A percentile compares a stretch with the other conserved stretches of the same genome.
phyloP scores from a whole-genome alignment of 192 early-diverging fungal genomes.

The Globomyces pollinis-pini region DNA sequence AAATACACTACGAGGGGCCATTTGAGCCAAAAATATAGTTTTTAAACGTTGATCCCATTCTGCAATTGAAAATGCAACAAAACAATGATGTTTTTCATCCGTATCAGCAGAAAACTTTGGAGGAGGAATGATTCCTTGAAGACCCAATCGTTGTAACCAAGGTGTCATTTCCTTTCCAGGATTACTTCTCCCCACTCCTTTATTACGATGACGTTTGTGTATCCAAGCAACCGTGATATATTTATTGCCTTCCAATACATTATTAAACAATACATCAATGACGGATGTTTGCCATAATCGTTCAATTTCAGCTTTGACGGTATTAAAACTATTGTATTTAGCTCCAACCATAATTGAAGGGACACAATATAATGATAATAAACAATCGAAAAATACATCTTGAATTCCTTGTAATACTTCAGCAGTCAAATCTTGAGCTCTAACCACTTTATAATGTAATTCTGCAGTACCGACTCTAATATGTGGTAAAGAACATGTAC shows the following conservation, averaged over 20 bases:
- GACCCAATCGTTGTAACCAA: conserved; percentile 26
- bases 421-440: neutral
- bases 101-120: neutral
- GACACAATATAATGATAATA: conserved; percentile 27
- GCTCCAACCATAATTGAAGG: conserved; percentile 19
- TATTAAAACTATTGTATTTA: neutral
- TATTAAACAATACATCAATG: conserved; percentile 20
- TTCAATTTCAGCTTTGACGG: conserved; percentile 23
- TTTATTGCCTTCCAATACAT: conserved; percentile 18
- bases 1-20: conserved; percentile 31
- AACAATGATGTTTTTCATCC: conserved; percentile 13
- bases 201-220: conserved; percentile 36
- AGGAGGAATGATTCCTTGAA: conserved; percentile 28
- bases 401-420: conserved; percentile 22
- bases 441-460: conserved; percentile 23
- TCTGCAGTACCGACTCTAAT: conserved; percentile 31
- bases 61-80: conserved; percentile 27
- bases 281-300: conserved; percentile 26
- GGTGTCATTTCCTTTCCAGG: conserved; percentile 14
- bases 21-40: conserved; percentile 29
- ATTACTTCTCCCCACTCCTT: conserved; percentile 21
- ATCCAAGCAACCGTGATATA: conserved; percentile 42
- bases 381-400: conserved; percentile 38
- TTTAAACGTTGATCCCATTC: conserved; percentile 30
- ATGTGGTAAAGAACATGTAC: conserved; percentile 43